Evolutionary conservation across 2,329 filamentous ascomycete genomes (phyloP).

Genomic region (Cucurbitaria berberidis): DNA sequence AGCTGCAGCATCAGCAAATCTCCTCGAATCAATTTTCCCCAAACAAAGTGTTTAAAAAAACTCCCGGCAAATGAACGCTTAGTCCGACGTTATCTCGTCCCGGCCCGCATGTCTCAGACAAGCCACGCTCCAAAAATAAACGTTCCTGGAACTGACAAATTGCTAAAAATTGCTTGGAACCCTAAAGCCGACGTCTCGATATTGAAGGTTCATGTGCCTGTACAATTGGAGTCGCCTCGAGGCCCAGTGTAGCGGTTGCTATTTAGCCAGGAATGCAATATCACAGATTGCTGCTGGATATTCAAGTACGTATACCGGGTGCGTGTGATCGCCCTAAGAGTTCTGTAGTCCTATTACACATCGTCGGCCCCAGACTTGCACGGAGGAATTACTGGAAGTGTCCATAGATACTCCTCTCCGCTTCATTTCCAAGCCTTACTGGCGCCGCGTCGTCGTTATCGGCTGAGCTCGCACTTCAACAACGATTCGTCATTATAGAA

Average conservation of each 20-base stretch:
- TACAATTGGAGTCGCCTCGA: neutral
- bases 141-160: neutral
- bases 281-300: conserved; percentile 6
- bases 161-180: neutral
- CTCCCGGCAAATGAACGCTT: neutral
- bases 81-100: conserved; percentile 10
- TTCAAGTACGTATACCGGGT: conserved; percentile 1
- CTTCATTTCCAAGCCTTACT: neutral
- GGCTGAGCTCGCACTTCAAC: neutral
- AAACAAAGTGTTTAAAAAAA: neutral
- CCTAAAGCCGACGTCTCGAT: neutral
- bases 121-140: conserved; percentile 8
- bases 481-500: neutral
- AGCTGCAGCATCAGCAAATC: neutral
- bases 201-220: neutral
- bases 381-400: neutral
- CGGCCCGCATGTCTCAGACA: conserved; percentile 11
- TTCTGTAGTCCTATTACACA: neutral
- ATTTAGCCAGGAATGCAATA: conserved; percentile 15
- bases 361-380: neutral
- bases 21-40: too few species aligned
- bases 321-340: conserved; percentile 4
- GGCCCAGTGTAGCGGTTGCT: neutral
- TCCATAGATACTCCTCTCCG: neutral
- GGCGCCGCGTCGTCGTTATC: too few species aligned